phyloP scores from a whole-genome alignment of 1,139 yeast species.

The Petasospora rhodanensis region DNA sequence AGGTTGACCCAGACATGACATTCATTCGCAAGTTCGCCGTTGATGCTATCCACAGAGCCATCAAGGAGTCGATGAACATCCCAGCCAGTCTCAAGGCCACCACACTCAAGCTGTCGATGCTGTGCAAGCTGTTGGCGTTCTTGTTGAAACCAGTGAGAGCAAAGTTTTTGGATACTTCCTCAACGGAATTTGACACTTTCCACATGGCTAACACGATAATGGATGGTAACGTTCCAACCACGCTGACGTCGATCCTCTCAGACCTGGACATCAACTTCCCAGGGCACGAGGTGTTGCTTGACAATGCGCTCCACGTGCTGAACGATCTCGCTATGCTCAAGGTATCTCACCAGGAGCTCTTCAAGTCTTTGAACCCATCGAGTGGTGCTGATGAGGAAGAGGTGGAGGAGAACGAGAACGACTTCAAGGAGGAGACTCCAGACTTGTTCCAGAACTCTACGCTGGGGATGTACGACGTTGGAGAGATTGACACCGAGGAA shows the following conservation, averaged over 20 bases:
- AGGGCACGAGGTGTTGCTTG: slow-evolving; percentile 49
- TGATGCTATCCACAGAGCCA: slow-evolving; percentile 61
- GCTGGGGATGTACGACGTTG: slow-evolving; percentile 88
- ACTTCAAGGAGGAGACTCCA: slow-evolving; percentile 67
- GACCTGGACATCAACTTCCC: slow-evolving; percentile 67
- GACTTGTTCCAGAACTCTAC: slow-evolving; percentile 85
- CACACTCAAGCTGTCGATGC: slow-evolving; percentile 52
- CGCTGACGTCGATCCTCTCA: slow-evolving; percentile 49
- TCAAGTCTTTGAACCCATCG: slow-evolving; percentile 43
- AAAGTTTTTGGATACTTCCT: slow-evolving; percentile 14
- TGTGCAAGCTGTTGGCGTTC: slow-evolving; percentile 49
- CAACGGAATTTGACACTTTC: slow-evolving; percentile 19
- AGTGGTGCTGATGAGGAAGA: slow-evolving; percentile 60
- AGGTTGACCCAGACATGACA: slow-evolving; percentile 63
- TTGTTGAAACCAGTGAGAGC: slow-evolving; percentile 30
- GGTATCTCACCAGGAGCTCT: slow-evolving; percentile 51
- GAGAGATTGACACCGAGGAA: slow-evolving; percentile 65
- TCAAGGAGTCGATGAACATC: slow-evolving; percentile 45
- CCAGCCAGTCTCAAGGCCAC: slow-evolving; percentile 34
- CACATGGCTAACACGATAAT: slow-evolving; percentile 51
- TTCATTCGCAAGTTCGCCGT: slow-evolving; percentile 70
- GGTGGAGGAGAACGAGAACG: slow-evolving; percentile 57
- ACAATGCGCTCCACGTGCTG: slow-evolving; percentile 38
- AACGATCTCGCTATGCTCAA: slow-evolving; percentile 60
- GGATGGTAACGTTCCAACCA: slow-evolving; percentile 54